phyloP scores from a whole-genome alignment of 2,329 filamentous ascomycete genomes.

The Pyrenophora tritici-repentis region DNA sequence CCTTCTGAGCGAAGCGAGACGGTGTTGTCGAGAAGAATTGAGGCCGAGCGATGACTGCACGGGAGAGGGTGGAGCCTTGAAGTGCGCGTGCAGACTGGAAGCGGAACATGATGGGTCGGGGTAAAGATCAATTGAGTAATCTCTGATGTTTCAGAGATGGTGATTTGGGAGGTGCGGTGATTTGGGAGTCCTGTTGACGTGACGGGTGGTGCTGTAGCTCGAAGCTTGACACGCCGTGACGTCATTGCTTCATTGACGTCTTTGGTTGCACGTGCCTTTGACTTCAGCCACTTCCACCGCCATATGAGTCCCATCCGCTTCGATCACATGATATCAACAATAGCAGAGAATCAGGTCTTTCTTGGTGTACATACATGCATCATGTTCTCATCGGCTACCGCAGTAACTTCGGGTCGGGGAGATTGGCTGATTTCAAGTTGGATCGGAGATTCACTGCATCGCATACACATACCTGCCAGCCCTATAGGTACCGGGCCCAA shows the following conservation, averaged over 20 bases:
- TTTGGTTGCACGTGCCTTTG: neutral
- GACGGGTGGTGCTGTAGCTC: conserved; percentile 14
- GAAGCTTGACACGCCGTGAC: conserved; percentile 9
- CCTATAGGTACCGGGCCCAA: no score
- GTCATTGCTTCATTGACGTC: neutral
- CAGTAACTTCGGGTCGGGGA: no score
- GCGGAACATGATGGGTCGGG: conserved; percentile 32
- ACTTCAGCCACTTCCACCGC: no score
- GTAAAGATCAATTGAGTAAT: neutral
- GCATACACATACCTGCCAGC: no score
- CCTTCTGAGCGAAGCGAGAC: conserved; percentile 45
- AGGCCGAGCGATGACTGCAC: conserved; percentile 10
- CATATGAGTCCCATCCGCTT: no score
- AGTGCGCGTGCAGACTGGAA: conserved; percentile 27
- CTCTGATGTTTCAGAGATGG: neutral
- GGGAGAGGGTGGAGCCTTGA: conserved; percentile 21
- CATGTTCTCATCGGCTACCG: no score
- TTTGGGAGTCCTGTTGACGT: conserved; percentile 4
- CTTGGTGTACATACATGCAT: no score
- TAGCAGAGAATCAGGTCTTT: no score
- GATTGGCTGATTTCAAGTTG: no score
- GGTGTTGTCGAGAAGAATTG: conserved; percentile 34
- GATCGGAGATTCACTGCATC: no score
- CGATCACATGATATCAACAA: no score
- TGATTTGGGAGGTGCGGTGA: conserved; percentile 6